Conservation (phyloP, 2,329 filamentous ascomycete species). For the Exophiala sp. region DNA sequence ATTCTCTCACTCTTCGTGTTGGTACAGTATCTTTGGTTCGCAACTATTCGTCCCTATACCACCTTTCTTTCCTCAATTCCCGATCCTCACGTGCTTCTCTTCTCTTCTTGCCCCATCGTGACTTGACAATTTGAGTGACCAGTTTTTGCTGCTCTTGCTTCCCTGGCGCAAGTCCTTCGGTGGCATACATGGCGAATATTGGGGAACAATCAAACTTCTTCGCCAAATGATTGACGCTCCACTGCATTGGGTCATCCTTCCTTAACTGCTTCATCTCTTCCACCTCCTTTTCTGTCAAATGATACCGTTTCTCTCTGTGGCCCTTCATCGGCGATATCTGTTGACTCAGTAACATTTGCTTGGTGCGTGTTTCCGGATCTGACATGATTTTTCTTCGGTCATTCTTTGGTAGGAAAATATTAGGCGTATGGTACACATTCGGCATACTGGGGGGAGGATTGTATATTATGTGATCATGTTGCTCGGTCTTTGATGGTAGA, state of each 20-base stretch:
- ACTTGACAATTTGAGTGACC: constrained; percentile 53
- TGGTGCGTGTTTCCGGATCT: constrained; percentile 27
- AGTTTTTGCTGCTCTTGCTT: constrained; percentile 47
- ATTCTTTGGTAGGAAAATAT: constrained; percentile 59
- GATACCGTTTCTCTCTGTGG: constrained; percentile 58
- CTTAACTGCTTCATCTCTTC: constrained; percentile 58
- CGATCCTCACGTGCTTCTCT: constrained; percentile 60
- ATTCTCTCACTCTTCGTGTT: neutral
- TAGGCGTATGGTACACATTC: constrained; percentile 61
- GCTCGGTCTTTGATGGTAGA: constrained; percentile 36
- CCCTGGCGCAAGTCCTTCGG: constrained; percentile 47
- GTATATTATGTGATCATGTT: constrained; percentile 58
- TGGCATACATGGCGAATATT: constrained; percentile 61
- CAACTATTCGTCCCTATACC: constrained; percentile 56
- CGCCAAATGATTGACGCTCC: constrained; percentile 58
- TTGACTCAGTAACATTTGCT: constrained; percentile 26
- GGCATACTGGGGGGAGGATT: constrained; percentile 64
- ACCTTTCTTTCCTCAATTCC: constrained; percentile 56
- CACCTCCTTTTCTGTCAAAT: constrained; percentile 56
- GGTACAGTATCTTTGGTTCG: neutral
- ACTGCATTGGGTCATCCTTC: constrained; percentile 53
- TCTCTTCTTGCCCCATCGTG: constrained; percentile 59
- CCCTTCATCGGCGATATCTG: constrained; percentile 45
- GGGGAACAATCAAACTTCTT: constrained; percentile 61
- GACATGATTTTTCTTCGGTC: constrained; percentile 40